Evolutionary conservation across 306 rosid genomes (phyloP).

Genomic region (Argentina anserina): DNA sequence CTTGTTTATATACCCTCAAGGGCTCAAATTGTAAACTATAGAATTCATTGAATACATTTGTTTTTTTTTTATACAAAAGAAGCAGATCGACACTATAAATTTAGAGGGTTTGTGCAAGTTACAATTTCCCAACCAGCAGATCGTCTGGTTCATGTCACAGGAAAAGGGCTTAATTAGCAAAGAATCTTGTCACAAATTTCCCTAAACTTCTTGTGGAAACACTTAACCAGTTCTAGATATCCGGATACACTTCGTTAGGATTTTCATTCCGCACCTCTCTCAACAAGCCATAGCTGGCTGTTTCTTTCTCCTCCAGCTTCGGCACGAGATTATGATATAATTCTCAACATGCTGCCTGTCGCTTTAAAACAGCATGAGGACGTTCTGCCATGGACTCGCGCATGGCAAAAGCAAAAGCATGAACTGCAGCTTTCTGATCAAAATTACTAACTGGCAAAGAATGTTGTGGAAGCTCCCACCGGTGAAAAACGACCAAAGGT

Average conservation of each 20-base stretch:
- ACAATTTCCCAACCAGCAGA: background rate
- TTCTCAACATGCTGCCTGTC: conserved; percentile 64
- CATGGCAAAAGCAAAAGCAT: conserved; percentile 55
- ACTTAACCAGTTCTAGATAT: conserved; percentile 68
- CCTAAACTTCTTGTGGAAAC: conserved; percentile 43
- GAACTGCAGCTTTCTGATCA: conserved; percentile 26
- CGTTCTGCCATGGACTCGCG: conserved; percentile 63
- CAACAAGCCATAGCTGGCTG: conserved; percentile 46
- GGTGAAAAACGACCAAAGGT: conserved; percentile 67
- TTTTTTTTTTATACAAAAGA: too few species aligned
- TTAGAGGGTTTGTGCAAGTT: background rate
- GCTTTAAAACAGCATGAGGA: conserved; percentile 64
- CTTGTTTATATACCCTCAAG: too few species aligned
- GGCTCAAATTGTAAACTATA: too few species aligned
- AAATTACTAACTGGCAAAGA: conserved; percentile 37
- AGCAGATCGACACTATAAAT: background rate
- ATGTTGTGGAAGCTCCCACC: conserved; percentile 69
- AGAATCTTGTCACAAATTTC: background rate
- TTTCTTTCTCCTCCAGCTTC: conserved; percentile 8
- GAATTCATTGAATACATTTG: too few species aligned
- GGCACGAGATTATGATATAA: conserved; percentile 59
- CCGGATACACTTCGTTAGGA: conserved; percentile 54
- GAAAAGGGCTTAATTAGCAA: background rate
- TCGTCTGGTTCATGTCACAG: background rate
- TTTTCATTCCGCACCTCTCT: conserved; percentile 68